Base-by-base conservation (phyloP, 805 yeast species). In the Candida khao-thaluensis region DNA sequence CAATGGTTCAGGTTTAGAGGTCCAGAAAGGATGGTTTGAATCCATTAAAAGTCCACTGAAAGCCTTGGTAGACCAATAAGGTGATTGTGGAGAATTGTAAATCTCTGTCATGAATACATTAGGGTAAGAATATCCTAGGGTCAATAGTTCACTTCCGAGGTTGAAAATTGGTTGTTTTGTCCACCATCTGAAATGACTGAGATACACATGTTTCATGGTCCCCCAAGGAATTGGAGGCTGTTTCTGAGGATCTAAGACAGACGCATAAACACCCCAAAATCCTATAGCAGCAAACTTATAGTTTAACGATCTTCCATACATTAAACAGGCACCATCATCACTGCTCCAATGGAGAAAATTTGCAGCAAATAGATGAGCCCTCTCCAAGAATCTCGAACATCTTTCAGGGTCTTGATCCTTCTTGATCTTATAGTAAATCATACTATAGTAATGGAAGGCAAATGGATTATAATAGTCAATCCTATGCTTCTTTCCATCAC, bases 401-500 rank as follows among this genome's bases (percentile, higher is more conserved):
- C 54, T 33, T 24, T 44, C 42, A 1, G 41, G 29, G 14, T 52
- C 53, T 20, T 42, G 41, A 5, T 55, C 50, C 21, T 18, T 32
- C 17, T 12, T 42, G 1, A 36, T 15, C 25, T 33, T 33, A 10
- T 45, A 32, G 42, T 54, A 59, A 14, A 59, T 34, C 12, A 59
- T 41, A 14, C 56, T 51, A 40, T 57, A 59, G 34, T 43, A 59
- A 32, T 59, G 64, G 29, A 59, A 44, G 11, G 64, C 64, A 49
- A 54, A 59, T 7, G 59, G 48, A 35, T 56, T 54, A 38, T 59
- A 59, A 42, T 59, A 52, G 37, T 59, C 64, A 26, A 56, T 51
- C 24, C 53, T 39, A 15, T 37, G 35, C 15, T 12, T 6, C 10
- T 26, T 26, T 17, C 64, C 64, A 47, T 59, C 64, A 14, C 55